Percentiles rank a stretch among this genome's conserved stretches.
These are phyloP conservation scores for Haplosporangium sp. DNA, from an alignment of 371 early-diverging fungal species.

Conservation along the genomic window DNA sequence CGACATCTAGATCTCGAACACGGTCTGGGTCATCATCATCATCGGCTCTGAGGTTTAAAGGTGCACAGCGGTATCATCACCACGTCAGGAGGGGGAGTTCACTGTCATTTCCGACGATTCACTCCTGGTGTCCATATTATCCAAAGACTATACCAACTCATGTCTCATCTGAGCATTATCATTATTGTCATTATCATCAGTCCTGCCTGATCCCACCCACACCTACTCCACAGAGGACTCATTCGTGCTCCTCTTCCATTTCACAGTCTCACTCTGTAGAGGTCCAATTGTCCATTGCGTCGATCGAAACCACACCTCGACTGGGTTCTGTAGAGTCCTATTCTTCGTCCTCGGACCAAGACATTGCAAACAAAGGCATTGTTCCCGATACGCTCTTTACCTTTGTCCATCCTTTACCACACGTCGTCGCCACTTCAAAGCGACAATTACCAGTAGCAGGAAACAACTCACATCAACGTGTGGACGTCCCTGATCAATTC, in stretches of 20 bases:
- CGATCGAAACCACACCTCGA: background rate
- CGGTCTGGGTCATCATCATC: background rate
- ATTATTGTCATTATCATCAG: slow-evolving; percentile 4
- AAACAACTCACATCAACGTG: no score
- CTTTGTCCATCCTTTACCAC: slow-evolving; percentile 13
- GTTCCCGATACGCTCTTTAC: slow-evolving; percentile 13
- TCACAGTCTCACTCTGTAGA: background rate
- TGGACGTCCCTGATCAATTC: no score
- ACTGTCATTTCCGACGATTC: slow-evolving; percentile 26
- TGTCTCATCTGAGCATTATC: slow-evolving; percentile 9
- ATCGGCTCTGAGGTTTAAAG: background rate
- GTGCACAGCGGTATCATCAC: background rate
- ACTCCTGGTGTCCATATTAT: slow-evolving; percentile 42
- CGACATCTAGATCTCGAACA: background rate
- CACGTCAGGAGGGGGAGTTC: slow-evolving; percentile 10
- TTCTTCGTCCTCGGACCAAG: slow-evolving; percentile 4
- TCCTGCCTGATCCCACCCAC: slow-evolving; percentile 16
- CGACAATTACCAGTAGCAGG: no score
- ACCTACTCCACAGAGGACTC: slow-evolving; percentile 14
- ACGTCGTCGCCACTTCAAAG: slow-evolving; percentile 2
- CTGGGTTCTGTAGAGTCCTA: background rate
- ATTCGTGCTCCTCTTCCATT: slow-evolving; percentile 1
- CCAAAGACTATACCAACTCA: slow-evolving; percentile 10
- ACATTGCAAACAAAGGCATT: background rate
- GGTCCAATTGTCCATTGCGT: background rate